phyloP scores from a whole-genome alignment of 2,329 filamentous ascomycete genomes.

The Dactylonectria macrodidyma region DNA sequence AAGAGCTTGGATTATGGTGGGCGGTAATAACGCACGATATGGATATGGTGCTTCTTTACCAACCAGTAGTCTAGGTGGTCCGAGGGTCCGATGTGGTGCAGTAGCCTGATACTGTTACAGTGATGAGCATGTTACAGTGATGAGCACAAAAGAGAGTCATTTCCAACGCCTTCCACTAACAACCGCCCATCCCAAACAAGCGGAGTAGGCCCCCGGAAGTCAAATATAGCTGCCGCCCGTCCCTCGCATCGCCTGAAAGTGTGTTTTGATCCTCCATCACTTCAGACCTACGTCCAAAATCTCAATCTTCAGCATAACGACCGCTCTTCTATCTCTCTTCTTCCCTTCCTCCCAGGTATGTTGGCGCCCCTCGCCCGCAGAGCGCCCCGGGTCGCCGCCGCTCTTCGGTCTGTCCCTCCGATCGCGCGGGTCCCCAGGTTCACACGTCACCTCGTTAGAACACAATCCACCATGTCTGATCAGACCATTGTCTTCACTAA shows the following conservation, averaged over 20 bases:
- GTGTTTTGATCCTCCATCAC: slow-evolving; percentile 6
- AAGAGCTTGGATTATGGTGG: background rate
- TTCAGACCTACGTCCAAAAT: background rate
- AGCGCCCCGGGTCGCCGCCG: slow-evolving; percentile 43
- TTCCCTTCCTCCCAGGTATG: slow-evolving; percentile 37
- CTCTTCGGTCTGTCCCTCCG: slow-evolving; percentile 38
- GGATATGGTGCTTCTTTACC: background rate
- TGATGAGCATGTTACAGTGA: no score
- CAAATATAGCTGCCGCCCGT: slow-evolving; percentile 26
- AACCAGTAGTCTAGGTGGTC: no score
- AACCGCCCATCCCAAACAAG: slow-evolving; percentile 25
- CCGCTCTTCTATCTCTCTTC: background rate
- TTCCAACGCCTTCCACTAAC: slow-evolving; percentile 30
- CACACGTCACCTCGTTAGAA: slow-evolving; percentile 50
- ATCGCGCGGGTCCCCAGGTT: slow-evolving; percentile 43
- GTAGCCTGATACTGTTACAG: no score
- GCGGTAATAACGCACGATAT: background rate
- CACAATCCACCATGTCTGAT: slow-evolving; percentile 62
- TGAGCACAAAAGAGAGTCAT: slow-evolving; percentile 15
- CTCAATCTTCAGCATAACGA: background rate
- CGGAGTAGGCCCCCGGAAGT: slow-evolving; percentile 28
- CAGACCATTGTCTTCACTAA: slow-evolving; percentile 69
- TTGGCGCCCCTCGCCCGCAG: slow-evolving; percentile 39
- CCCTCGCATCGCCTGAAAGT: slow-evolving; percentile 22
- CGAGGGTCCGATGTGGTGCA: no score